Evolutionary conservation across 805 yeast species (phyloP).

Genomic region (Ogataea pignaliae): DNA sequence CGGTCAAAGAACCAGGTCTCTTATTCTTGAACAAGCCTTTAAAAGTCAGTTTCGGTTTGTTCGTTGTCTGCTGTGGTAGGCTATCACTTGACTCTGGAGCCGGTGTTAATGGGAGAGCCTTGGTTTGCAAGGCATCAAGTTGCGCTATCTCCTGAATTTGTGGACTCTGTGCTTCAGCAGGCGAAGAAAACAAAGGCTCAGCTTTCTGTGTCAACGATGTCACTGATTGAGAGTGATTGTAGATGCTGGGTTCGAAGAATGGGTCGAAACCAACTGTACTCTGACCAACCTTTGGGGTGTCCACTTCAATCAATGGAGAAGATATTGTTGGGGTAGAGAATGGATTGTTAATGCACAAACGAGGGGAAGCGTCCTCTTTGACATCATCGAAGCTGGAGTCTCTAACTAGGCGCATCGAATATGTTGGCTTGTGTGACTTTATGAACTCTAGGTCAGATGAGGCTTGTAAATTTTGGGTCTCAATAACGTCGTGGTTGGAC

Average conservation of each 20-base stretch:
- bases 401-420: conserved; percentile 23
- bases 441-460: neutral
- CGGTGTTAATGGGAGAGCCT: neutral
- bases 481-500: neutral
- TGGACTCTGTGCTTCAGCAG: no score
- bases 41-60: conserved; percentile 20
- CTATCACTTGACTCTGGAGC: neutral
- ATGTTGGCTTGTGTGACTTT: conserved; percentile 10
- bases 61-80: neutral
- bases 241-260: neutral
- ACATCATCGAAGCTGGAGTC: conserved; percentile 15
- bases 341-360: neutral
- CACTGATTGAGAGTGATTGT: neutral
- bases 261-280: neutral
- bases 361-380: conserved; percentile 4
- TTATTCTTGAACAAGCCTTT: conserved; percentile 24
- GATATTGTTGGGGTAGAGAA: conserved; percentile 7
- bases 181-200: no score
- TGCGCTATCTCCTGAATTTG: no score
- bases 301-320: conserved; percentile 4
- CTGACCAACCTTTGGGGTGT: neutral
- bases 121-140: neutral
- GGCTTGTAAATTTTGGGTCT: neutral
- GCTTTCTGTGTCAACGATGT: no score
- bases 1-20: neutral